Evolutionary conservation across 2,329 filamentous ascomycete species (phyloP), one percentile per base, ranked within the genome.

Genomic region (Arthrobotrys sinensis): DNA sequence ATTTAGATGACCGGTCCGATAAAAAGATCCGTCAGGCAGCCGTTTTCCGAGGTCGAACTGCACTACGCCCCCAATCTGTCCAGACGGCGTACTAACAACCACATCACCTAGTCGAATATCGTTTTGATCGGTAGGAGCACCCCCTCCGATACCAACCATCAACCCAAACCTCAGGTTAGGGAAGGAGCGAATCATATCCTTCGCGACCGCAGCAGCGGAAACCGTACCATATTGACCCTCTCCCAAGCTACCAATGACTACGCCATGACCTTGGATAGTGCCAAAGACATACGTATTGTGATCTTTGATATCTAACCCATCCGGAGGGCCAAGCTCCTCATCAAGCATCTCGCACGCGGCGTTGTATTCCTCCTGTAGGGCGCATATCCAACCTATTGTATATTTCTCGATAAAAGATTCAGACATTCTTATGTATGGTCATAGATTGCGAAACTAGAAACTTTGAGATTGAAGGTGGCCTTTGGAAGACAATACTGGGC

Each of bases 101-200:
- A 84, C 60, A 48, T 84, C 83, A 0, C 83, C 83, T 0, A 84
- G 80, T 1, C 85, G 82, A 0, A 86, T 82, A n/a, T 86, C 84
- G 34, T 84, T 76, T 5, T 79, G 81, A 75, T 11, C 1, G 21
- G 43, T 79, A n/a, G 72, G 77, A 1, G 77, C 80, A 4, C 32
- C 53, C 7, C 53, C 32, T 4, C 32, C 53, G n/a, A 40, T 60
- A 19, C 53, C 53, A 60, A 60, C 53, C 53, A 60, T 60, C 3
- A 60, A 38, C 10, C 4, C 32, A 40, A 40, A 19, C 38, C 16
- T 16, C 4, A 60, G 38, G 12, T 19, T 21, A 1, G 53, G 53
- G 32, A 60, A 60, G 1, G 53, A 40, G 19, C 32, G 14, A 8
- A 40, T 4, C 53, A 60, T 60, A 21, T 11, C 8, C 11, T 12